Evolutionary conservation across 2,329 filamentous ascomycete species (phyloP).

Genomic region (Ophiocordyceps camponoti-leonardi): DNA sequence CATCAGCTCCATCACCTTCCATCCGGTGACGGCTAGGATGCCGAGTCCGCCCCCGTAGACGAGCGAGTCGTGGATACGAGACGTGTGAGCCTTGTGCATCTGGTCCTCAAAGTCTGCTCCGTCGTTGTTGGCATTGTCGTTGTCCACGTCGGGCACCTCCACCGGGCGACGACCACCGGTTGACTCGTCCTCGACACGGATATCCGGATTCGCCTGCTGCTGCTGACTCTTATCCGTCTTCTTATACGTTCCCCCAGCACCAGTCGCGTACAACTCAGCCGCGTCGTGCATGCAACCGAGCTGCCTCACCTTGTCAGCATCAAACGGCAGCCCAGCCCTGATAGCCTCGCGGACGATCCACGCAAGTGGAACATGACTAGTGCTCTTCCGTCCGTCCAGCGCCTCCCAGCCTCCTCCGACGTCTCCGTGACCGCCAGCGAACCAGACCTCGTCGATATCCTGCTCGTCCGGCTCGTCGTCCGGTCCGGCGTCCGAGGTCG

Average conservation of each 20-base stretch:
- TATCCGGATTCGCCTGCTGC: conserved; percentile 4
- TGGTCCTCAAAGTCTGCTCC: conserved; percentile 32
- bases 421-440: conserved; percentile 62
- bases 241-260: background rate
- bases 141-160: conserved; percentile 7
- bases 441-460: conserved; percentile 69
- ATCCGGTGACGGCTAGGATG: conserved; percentile 38
- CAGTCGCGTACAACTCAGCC: conserved; percentile 1
- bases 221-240: background rate
- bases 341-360: conserved; percentile 50
- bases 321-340: conserved; percentile 51
- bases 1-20: conserved; percentile 69
- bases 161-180: conserved; percentile 1
- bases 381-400: conserved; percentile 35
- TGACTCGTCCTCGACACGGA: conserved; percentile 9
- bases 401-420: conserved; percentile 62
- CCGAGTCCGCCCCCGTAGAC: conserved; percentile 43
- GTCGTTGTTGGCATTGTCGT: conserved; percentile 7
- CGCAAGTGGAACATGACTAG: conserved; percentile 50
- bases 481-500: conserved; percentile 9
- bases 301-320: conserved; percentile 46
- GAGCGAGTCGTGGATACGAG: conserved; percentile 54
- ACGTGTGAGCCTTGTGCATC: conserved; percentile 37
- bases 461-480: conserved; percentile 31
- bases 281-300: conserved; percentile 35